Evolutionary conservation across 257 asterid species (phyloP).

Genomic region (Fraxinus cuspidata): DNA sequence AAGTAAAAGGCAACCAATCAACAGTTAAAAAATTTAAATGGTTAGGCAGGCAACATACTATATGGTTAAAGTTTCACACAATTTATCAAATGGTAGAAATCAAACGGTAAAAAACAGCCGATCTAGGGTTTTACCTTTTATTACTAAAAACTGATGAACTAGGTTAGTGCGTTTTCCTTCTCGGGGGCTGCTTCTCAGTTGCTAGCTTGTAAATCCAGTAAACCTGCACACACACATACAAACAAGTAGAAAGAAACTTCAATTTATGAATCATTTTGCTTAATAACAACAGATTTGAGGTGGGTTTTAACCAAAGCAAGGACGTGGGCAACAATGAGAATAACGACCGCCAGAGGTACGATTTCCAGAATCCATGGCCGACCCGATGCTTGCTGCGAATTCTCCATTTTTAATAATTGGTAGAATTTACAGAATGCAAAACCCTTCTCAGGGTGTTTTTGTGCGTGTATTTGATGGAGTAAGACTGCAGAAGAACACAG

Average conservation of each 20-base stretch:
- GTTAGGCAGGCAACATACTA: background rate
- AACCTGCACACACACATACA: constrained; percentile 42
- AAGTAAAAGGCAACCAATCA: background rate
- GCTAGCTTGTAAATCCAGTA: constrained; percentile 87
- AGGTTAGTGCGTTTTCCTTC: constrained; percentile 54
- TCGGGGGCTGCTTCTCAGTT: constrained; percentile 69
- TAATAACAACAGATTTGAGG: background rate
- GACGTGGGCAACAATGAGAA: constrained; percentile 57
- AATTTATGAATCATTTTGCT: background rate
- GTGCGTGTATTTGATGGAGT: background rate
- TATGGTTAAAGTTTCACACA: background rate
- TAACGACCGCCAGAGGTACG: constrained; percentile 48
- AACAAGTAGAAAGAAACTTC: constrained; percentile 1
- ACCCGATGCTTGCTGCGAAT: constrained; percentile 35
- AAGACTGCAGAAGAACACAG: background rate
- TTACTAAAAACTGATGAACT: background rate
- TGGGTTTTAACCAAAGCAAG: constrained; percentile 48
- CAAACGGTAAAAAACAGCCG: background rate
- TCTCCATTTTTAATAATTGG: constrained; percentile 39
- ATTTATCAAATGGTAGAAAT: background rate
- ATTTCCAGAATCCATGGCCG: constrained; percentile 63
- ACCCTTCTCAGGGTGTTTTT: constrained; percentile 27
- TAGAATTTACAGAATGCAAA: constrained; percentile 11
- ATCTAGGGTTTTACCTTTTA: background rate
- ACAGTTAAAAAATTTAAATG: background rate